Conservation (phyloP, 306 rosid genomes). For the cucumber (Cucumis sativus) region Cucumber_9930_V3 NC_026655.2:25487501-25488000, state of each 20-base stretch:
- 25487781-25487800: not conserved
- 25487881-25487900: constrained; percentile 69
- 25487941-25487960: not conserved
- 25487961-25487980: not conserved
- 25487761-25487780: not conserved
- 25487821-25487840: constrained; percentile 47
- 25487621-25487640: no score
- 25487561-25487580: not conserved
- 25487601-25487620: no score
- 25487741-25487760: no score
- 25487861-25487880: constrained; percentile 59
- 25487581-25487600: not conserved
- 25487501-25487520: no score
- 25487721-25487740: no score
- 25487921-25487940: constrained; percentile 14
- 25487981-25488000: no score
- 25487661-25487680: no score
- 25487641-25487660: no score
- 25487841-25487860: constrained; percentile 65
- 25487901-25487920: constrained; percentile 86
- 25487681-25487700: no score
- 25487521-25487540: no score
- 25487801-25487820: not conserved
- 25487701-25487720: no score
- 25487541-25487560: no score